Percentiles rank a stretch among this genome's conserved stretches.
Conservation (phyloP, 306 rosid species). For the Trifolium repens region DNA sequence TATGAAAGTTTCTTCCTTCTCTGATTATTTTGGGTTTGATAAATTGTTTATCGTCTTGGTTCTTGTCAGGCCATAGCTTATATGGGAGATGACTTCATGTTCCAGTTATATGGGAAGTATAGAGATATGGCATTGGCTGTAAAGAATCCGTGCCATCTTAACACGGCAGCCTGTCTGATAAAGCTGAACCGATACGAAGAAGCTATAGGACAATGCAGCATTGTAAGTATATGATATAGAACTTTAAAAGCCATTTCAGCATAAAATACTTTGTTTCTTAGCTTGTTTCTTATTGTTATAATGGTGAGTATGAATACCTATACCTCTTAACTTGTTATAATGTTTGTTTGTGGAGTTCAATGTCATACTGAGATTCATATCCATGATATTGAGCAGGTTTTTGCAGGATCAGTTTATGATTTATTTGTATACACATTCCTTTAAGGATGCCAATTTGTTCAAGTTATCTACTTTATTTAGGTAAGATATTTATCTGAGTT, state of each 20-base stretch:
- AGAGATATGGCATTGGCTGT: conserved; percentile 94
- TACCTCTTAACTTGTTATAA: too few relatives aligned
- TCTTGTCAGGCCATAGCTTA: conserved; percentile 83
- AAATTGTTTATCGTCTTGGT: conserved; percentile 39
- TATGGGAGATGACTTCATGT: conserved; percentile 97
- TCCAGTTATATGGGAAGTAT: conserved; percentile 91
- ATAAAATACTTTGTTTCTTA: not conserved
- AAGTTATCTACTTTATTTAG: too few relatives aligned
- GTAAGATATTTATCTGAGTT: too few relatives aligned
- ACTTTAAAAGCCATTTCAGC: conserved; percentile 18
- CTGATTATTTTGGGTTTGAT: conserved; percentile 28
- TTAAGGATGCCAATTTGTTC: too few relatives aligned
- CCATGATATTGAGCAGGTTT: too few relatives aligned
- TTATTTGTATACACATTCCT: too few relatives aligned
- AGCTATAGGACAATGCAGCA: conserved; percentile 84
- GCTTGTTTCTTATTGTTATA: too few relatives aligned
- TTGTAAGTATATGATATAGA: conserved; percentile 60
- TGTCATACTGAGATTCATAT: too few relatives aligned
- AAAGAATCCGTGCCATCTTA: conserved; percentile 97
- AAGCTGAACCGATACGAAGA: conserved; percentile 87
- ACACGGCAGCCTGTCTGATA: conserved; percentile 84
- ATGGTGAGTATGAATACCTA: too few relatives aligned
- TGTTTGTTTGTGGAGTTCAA: too few relatives aligned
- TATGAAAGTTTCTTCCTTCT: conserved; percentile 12
- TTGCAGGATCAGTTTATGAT: too few relatives aligned